Conservation (phyloP, 176 grass and related monocot genomes). For the Coix lacrymajobi region DNA sequence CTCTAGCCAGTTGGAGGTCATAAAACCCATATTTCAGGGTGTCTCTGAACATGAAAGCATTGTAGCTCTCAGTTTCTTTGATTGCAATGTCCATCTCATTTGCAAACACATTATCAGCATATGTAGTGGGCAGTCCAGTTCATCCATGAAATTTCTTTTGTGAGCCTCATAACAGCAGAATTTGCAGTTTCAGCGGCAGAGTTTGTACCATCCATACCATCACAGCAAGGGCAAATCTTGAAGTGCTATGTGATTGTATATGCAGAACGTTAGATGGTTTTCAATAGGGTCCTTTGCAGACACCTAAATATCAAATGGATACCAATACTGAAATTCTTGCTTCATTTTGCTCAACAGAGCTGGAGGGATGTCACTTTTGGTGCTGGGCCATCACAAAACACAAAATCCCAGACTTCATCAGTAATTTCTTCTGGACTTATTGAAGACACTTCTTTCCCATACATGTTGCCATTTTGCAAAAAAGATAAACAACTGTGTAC, state of each 20-base stretch:
- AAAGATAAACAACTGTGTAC: no score
- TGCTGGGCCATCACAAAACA: constrained; percentile 48
- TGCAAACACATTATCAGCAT: constrained; percentile 66
- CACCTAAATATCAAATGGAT: constrained; percentile 74
- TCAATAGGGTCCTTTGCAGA: constrained; percentile 87
- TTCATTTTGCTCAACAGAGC: constrained; percentile 56
- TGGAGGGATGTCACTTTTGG: constrained; percentile 46
- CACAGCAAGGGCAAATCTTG: constrained; percentile 67
- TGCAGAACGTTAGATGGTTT: constrained; percentile 81
- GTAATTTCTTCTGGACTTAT: no score
- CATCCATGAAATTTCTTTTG: constrained; percentile 88
- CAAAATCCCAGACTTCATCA: constrained; percentile 69
- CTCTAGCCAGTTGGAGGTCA: constrained; percentile 64
- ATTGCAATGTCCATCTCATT: constrained; percentile 75
- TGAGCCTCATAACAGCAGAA: constrained; percentile 71
- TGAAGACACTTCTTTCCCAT: no score
- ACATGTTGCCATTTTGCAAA: no score
- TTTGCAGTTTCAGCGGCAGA: constrained; percentile 86
- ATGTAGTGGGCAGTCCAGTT: constrained; percentile 40
- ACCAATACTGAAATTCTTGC: constrained; percentile 81
- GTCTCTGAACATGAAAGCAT: constrained; percentile 76
- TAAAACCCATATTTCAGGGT: constrained; percentile 78
- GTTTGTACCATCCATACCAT: constrained; percentile 90
- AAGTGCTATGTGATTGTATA: constrained; percentile 60
- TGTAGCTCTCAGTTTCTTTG: constrained; percentile 66